Conservation (phyloP, 495 filamentous ascomycete species). For the Lasiosphaeris hirsuta region DNA sequence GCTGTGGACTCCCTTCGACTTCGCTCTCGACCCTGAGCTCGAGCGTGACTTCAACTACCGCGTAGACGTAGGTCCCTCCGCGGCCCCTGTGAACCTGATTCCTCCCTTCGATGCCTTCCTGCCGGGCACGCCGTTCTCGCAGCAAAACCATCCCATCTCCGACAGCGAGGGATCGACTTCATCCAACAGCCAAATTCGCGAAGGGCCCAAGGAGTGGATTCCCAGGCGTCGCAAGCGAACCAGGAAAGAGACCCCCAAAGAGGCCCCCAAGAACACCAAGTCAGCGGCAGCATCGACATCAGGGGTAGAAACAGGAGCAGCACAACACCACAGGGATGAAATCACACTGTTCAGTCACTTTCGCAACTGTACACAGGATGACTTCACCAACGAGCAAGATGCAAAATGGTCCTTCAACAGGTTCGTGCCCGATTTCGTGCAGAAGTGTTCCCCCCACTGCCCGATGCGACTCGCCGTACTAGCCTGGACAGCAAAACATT, state of each 20-base stretch:
- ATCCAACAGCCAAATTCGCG: neutral
- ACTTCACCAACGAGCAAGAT: constrained; percentile 13
- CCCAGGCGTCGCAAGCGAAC: constrained; percentile 19
- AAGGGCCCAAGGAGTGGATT: constrained; percentile 23
- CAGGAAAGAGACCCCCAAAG: constrained; percentile 2
- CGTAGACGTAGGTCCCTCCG: neutral
- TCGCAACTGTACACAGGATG: constrained; percentile 4
- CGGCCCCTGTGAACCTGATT: neutral
- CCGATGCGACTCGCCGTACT: constrained; percentile 20
- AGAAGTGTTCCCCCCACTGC: constrained; percentile 12
- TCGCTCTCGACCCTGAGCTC: constrained; percentile 15
- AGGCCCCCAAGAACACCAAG: neutral
- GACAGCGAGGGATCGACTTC: constrained; percentile 19
- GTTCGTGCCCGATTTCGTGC: constrained; percentile 22
- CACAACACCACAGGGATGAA: neutral
- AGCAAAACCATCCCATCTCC: constrained; percentile 12
- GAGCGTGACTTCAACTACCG: constrained; percentile 8
- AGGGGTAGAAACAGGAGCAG: too few relatives aligned
- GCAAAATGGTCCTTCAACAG: constrained; percentile 16
- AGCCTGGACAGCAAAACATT: constrained; percentile 20
- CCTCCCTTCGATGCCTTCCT: constrained; percentile 6
- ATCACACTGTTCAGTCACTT: neutral
- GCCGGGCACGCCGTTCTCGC: constrained; percentile 2
- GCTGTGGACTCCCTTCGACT: constrained; percentile 18
- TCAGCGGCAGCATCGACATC: neutral